Evolutionary conservation across 805 yeast species (phyloP).

Genomic region (Suhomyces canberraensis): DNA sequence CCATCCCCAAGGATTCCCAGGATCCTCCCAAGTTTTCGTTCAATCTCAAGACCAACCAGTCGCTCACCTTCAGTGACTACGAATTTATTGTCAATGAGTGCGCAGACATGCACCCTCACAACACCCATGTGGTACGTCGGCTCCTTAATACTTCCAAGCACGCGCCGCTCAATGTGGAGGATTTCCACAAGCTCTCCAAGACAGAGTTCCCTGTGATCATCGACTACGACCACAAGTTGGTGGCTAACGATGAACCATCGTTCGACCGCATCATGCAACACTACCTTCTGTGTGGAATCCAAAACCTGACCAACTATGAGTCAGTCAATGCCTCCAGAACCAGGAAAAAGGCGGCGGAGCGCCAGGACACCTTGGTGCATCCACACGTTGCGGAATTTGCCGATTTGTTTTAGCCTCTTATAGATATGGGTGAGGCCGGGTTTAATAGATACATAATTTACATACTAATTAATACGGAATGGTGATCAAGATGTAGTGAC

Average conservation of each 20-base stretch:
- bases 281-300: slow-evolving; percentile 31
- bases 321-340: background rate
- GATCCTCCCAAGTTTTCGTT: slow-evolving; percentile 17
- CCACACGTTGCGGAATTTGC: slow-evolving; percentile 46
- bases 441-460: no score
- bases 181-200: slow-evolving; percentile 13
- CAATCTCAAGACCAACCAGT: slow-evolving; percentile 15
- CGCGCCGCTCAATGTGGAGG: slow-evolving; percentile 19
- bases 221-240: slow-evolving; percentile 58
- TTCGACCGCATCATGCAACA: slow-evolving; percentile 44
- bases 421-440: background rate
- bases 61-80: slow-evolving; percentile 25
- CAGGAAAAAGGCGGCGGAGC: background rate
- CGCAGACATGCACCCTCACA: slow-evolving; percentile 35
- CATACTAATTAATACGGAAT: no score
- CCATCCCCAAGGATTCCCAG: background rate
- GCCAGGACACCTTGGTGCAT: slow-evolving; percentile 23
- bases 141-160: slow-evolving; percentile 19
- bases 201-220: slow-evolving; percentile 36
- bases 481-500: no score
- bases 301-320: slow-evolving; percentile 13
- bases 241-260: slow-evolving; percentile 48
- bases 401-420: slow-evolving; percentile 31
- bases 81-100: slow-evolving; percentile 24
- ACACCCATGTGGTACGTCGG: slow-evolving; percentile 21